Conservation (phyloP, 2,329 filamentous ascomycete species). For the Waltergamsia citrina region DNA sequence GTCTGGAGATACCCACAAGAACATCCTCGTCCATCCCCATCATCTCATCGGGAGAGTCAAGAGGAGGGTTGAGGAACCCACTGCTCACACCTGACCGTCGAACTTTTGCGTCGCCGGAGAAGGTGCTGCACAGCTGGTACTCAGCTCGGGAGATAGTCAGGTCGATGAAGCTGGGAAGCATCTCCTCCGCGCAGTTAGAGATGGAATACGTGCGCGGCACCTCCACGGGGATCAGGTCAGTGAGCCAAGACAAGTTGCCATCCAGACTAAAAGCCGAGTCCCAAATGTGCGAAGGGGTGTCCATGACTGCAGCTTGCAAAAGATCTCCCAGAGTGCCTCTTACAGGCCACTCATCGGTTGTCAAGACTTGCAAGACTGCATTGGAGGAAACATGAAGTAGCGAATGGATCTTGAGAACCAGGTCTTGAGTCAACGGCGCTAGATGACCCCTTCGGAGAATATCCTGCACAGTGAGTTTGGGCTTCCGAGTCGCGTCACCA, state of each 20-base stretch:
- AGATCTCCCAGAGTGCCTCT: slow-evolving; percentile 39
- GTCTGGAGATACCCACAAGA: slow-evolving; percentile 41
- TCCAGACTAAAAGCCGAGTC: slow-evolving; percentile 36
- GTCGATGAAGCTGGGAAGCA: slow-evolving; percentile 40
- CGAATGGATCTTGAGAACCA: slow-evolving; percentile 37
- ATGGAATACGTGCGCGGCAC: slow-evolving; percentile 44
- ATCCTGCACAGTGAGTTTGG: slow-evolving; percentile 32
- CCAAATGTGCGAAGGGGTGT: slow-evolving; percentile 38
- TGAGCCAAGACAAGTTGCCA: slow-evolving; percentile 32
- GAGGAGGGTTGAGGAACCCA: slow-evolving; percentile 40
- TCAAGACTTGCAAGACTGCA: slow-evolving; percentile 36
- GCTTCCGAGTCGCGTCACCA: slow-evolving; percentile 11
- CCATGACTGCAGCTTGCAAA: slow-evolving; percentile 34
- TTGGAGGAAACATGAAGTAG: slow-evolving; percentile 39
- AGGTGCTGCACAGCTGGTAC: slow-evolving; percentile 34
- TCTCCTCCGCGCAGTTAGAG: slow-evolving; percentile 36
- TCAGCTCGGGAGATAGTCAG: slow-evolving; percentile 41
- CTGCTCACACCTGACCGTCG: slow-evolving; percentile 38
- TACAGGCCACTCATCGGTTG: slow-evolving; percentile 41
- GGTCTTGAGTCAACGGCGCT: slow-evolving; percentile 39
- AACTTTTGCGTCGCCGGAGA: slow-evolving; percentile 20
- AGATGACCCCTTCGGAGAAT: slow-evolving; percentile 41
- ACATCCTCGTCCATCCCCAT: slow-evolving; percentile 31
- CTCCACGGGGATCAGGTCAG: slow-evolving; percentile 35
- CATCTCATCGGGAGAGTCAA: slow-evolving; percentile 19